Evolutionary conservation across 768 basidiomycete genomes (phyloP).

Genomic region (Boletus coccyginus): DNA sequence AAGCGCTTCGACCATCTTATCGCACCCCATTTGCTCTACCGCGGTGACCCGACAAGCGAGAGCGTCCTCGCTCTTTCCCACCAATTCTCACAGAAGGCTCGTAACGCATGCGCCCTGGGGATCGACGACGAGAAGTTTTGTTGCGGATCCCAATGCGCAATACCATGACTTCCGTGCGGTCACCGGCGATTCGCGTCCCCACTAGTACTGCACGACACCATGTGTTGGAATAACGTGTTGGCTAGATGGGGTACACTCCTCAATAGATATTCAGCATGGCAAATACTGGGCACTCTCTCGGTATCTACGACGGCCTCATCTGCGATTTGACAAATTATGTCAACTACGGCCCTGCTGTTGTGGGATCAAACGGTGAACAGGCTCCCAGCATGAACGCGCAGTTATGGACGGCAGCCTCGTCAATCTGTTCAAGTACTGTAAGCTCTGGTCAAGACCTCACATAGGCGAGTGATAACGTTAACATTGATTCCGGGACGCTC

Average conservation of each 20-base stretch:
- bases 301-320: constrained; percentile 78
- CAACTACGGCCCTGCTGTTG: constrained; percentile 57
- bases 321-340: constrained; percentile 89
- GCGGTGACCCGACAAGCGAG: constrained; percentile 23
- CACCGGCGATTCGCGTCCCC: constrained; percentile 86
- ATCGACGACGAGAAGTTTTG: too few relatives aligned
- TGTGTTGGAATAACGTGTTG: constrained; percentile 86
- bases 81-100: constrained; percentile 14
- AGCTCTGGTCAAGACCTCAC: too few relatives aligned
- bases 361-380: too few relatives aligned
- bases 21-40: constrained; percentile 29
- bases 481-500: too few relatives aligned
- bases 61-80: constrained; percentile 8
- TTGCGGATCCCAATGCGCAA: constrained; percentile 60
- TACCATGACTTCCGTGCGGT: constrained; percentile 98
- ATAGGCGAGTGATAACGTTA: too few relatives aligned
- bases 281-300: constrained; percentile 57
- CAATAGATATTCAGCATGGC: constrained; percentile 70
- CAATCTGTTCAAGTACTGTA: too few relatives aligned
- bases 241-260: constrained; percentile 53
- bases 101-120: constrained; percentile 41
- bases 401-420: too few relatives aligned
- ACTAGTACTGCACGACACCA: constrained; percentile 98
- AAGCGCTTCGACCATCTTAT: constrained; percentile 58
- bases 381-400: too few relatives aligned